Evolutionary conservation across 257 asterid species (phyloP).

Genomic region (Leptodermis oblonga): DNA sequence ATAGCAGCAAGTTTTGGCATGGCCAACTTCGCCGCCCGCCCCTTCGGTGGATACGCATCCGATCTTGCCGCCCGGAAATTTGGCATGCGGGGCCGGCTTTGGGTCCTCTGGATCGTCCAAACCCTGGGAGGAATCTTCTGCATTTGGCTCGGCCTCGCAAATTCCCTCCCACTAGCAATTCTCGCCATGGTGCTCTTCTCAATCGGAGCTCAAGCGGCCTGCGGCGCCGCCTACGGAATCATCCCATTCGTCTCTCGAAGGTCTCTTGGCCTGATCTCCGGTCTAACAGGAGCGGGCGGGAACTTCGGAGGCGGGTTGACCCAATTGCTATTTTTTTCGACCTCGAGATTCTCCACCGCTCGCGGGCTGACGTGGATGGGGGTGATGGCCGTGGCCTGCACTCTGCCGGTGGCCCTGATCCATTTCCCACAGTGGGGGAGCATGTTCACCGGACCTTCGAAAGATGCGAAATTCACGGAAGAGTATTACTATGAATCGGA

Average conservation of each 20-base stretch:
- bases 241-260: constrained; percentile 51
- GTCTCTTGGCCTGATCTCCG: constrained; percentile 45
- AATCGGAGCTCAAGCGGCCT: constrained; percentile 53
- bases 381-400: constrained; percentile 42
- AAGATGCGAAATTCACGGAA: constrained; percentile 22
- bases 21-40: constrained; percentile 53
- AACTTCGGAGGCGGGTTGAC: constrained; percentile 60
- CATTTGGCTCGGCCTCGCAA: constrained; percentile 36
- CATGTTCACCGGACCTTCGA: constrained; percentile 47
- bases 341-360: constrained; percentile 25
- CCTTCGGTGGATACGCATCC: constrained; percentile 48
- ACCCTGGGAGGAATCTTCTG: constrained; percentile 55
- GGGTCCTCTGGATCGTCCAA: constrained; percentile 52
- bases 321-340: constrained; percentile 11
- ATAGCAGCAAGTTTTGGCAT: constrained; percentile 58
- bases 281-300: constrained; percentile 58
- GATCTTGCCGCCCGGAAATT: constrained; percentile 35
- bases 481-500: constrained; percentile 47
- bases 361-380: constrained; percentile 46
- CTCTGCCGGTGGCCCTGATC: constrained; percentile 40
- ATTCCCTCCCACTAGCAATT: constrained; percentile 38
- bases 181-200: constrained; percentile 49
- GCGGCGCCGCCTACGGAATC: constrained; percentile 53
- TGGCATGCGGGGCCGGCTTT: constrained; percentile 61
- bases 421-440: constrained; percentile 77